Percentiles rank a stretch among this genome's conserved stretches.
These are phyloP conservation scores for Tylopilus sp. DNA, from an alignment of 1,284 basidiomycete species.

Conservation along the genomic window DNA sequence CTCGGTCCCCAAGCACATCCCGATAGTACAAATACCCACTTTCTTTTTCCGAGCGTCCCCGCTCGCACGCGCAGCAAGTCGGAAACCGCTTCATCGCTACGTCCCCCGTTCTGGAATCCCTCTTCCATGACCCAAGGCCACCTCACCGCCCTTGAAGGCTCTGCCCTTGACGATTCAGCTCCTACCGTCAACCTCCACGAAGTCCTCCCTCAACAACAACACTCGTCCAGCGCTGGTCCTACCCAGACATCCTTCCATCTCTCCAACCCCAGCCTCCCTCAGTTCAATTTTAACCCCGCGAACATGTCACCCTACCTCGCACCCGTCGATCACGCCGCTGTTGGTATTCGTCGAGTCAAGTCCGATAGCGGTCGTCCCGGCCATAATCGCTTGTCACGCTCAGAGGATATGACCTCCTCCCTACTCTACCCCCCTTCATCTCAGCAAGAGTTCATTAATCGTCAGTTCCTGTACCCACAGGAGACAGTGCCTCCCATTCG, in stretches of 20 bases:
- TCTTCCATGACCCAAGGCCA: slow-evolving; percentile 33
- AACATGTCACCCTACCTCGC: slow-evolving; percentile 41
- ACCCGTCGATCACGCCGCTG: slow-evolving; percentile 35
- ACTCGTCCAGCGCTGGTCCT: slow-evolving; percentile 21
- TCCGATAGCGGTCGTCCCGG: slow-evolving; percentile 46
- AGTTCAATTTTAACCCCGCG: slow-evolving; percentile 29
- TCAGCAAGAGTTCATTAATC: slow-evolving; percentile 44
- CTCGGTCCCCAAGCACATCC: slow-evolving; percentile 31
- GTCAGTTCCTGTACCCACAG: slow-evolving; percentile 43
- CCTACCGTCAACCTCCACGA: slow-evolving; percentile 48
- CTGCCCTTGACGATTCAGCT: slow-evolving; percentile 33
- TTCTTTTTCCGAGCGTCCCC: slow-evolving; percentile 33
- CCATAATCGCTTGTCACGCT: slow-evolving; percentile 47
- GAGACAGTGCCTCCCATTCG: slow-evolving; percentile 40
- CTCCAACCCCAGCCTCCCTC: slow-evolving; percentile 21
- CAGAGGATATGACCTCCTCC: slow-evolving; percentile 44
- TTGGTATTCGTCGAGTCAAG: slow-evolving; percentile 44
- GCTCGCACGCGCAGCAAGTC: slow-evolving; percentile 54
- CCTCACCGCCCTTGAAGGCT: slow-evolving; percentile 29
- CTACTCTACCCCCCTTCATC: slow-evolving; percentile 40
- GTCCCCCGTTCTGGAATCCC: slow-evolving; percentile 50
- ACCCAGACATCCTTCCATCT: slow-evolving; percentile 28
- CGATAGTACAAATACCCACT: slow-evolving; percentile 36
- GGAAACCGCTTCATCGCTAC: slow-evolving; percentile 49
- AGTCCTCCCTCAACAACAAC: slow-evolving; percentile 36